Base-by-base conservation (phyloP, 768 basidiomycete species). In the Tylopilus subfusipes region DNA sequence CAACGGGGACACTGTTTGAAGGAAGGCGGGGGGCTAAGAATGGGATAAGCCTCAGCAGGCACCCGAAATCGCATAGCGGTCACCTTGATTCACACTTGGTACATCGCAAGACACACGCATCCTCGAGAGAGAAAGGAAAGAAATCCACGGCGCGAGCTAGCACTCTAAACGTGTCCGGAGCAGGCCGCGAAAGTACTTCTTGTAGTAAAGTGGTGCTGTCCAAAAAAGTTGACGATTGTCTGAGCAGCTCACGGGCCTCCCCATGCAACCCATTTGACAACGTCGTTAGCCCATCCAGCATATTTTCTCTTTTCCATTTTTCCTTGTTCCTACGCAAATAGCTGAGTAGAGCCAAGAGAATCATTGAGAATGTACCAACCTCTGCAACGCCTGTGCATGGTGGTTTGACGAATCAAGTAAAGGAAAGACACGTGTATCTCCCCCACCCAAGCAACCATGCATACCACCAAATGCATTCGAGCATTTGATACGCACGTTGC, bases 71-170 rank as follows among this genome's bases (percentile, higher is more conserved):
- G 29, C 22, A 45, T 18, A 36, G 14, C 21, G 14, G 77, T 61
- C 56, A 86, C 87, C 74, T 68, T 48, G 70, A 62, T 9, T 76
- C 61, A 67, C 87, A 89, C 4, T 74, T 75, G 8, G 70, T 73
- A 66, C 86, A 90, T 36, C 70, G 70, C 33, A 79, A 68, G 24
- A 73, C 69, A 33, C 79, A 75, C 16, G 76, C 81, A 16, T 84
- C 75, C 25, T 68, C 58, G 27, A 86, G 60, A 27, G 74, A 62
- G 30, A 75, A 70, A 1, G 87, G 87, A 59, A 75, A 78, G 61
- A 80, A 86, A 60, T 84, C 82, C 10, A 80, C 61, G 3, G 78
- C 75, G 19, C 78, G 78, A 7, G 80, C 85, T 11, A 71, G 60
- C 22, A 86, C 64, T 36, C 67, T 73, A 53, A 77, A 80, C 39